Base-by-base conservation (phyloP, 2,329 filamentous ascomycete species). In the Aspergillus pseudoterreus region DNA sequence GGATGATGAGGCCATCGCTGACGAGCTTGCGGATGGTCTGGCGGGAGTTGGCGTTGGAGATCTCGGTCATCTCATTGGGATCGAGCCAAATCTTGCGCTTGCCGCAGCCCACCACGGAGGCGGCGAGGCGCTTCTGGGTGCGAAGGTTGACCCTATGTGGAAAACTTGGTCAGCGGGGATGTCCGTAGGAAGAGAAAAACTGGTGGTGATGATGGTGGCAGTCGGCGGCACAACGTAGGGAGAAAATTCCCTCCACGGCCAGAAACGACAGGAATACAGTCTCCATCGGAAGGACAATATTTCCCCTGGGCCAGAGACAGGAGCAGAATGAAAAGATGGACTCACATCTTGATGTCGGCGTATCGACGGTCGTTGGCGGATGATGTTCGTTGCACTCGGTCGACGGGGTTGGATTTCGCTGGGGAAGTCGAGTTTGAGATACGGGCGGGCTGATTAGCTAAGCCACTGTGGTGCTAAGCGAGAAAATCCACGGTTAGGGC, bases 81-180 rank as follows among this genome's bases (percentile, higher is more conserved):
- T 99, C 94, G 77, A 99, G 92, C 94, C 94, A 99, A 82, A 99
- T 95, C 90, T 99, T 99, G 87, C 92, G 90, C 89, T 99, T 87
- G 78, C 94, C 94, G 83, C 90, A 95, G 85, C 91, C 91, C 78
- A 96, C 90, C 79, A 99, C 94, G 80, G 92, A 89, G 75, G 94
- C 90, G 78, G 94, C 94, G 75, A 99, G 92, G 83, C 95, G 92
- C 88, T 99, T 99, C 87, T 99, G 95, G 79, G 94, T 97, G 80
- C 87, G 88, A 81, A 99, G 88, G 79, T 97, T 97, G 88, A 96
- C 92, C 94, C 94, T 99, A 77, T 68, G 68, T 46, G 55, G 56
- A 61, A 61, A 57, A 47, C 44, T 58, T 53, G 55, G 63, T 70
- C 65, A 70, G 66, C 58, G 59, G 55, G 61, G 58, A 42, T 46